Evolutionary conservation across 345 rosid genomes (phyloP).

Genomic region (Barbarea vulgaris): DNA sequence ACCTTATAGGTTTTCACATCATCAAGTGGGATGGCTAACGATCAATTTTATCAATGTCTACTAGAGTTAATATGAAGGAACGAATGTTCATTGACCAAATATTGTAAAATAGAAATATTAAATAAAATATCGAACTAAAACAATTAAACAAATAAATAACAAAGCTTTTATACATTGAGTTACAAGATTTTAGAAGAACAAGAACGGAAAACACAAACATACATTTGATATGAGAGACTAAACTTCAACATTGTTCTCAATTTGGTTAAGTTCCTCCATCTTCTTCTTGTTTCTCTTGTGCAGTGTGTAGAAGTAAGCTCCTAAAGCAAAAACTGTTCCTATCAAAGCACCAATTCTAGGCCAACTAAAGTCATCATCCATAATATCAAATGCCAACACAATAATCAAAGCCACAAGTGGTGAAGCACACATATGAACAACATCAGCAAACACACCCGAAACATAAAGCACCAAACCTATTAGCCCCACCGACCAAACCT

Average conservation of each 20-base stretch:
- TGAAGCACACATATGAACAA: slow-evolving; percentile 17
- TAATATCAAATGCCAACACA: slow-evolving; percentile 1
- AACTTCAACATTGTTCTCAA: slow-evolving; percentile 10
- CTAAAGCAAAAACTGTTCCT: slow-evolving; percentile 23
- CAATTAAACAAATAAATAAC: not conserved
- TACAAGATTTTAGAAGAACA: not conserved
- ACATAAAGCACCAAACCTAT: slow-evolving; percentile 12
- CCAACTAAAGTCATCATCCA: slow-evolving; percentile 23
- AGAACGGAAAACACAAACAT: not conserved
- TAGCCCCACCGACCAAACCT: not conserved
- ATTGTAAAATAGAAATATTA: not conserved
- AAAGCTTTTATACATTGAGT: not conserved
- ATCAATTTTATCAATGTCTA: not conserved
- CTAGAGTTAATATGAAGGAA: too few relatives aligned
- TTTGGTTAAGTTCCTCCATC: slow-evolving; percentile 21
- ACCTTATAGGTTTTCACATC: too few relatives aligned
- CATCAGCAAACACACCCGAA: slow-evolving; percentile 5
- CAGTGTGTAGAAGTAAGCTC: slow-evolving; percentile 29
- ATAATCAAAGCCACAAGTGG: slow-evolving; percentile 18
- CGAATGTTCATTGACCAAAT: not conserved
- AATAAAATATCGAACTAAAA: not conserved
- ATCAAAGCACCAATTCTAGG: slow-evolving; percentile 25
- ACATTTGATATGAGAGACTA: slow-evolving; percentile 9
- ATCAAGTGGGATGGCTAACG: too few relatives aligned
- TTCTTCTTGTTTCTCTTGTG: slow-evolving; percentile 26